Conservation (phyloP, 768 basidiomycete species). For the Amylocystis lapponica region DNA sequence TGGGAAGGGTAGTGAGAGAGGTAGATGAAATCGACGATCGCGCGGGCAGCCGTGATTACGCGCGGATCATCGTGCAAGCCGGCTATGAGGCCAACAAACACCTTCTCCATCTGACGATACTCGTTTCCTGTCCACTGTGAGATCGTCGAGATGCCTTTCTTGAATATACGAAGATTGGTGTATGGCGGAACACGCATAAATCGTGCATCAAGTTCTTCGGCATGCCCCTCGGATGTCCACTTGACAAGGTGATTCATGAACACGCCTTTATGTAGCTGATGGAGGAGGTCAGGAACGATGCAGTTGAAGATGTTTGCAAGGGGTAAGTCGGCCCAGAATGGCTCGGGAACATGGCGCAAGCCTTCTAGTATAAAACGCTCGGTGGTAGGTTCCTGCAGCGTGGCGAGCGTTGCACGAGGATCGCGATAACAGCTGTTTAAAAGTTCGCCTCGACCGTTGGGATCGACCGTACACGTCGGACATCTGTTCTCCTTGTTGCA, state of each 20-base stretch:
- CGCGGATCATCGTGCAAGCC: constrained; percentile 4
- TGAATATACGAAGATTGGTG: constrained; percentile 33
- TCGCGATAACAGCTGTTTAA: constrained; percentile 3
- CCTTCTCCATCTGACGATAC: constrained; percentile 26
- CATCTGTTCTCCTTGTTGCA: constrained; percentile 19
- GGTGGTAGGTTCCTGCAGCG: neutral
- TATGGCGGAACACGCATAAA: constrained; percentile 27
- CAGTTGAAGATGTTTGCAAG: constrained; percentile 10
- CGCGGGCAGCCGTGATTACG: constrained; percentile 5
- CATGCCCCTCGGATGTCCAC: constrained; percentile 17
- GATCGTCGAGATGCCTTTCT: constrained; percentile 21
- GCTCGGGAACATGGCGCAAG: constrained; percentile 9
- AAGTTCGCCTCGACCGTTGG: constrained; percentile 15
- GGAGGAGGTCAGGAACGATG: no score
- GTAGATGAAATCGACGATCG: constrained; percentile 23
- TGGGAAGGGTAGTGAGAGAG: constrained; percentile 13
- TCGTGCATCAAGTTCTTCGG: constrained; percentile 32
- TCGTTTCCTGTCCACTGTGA: constrained; percentile 41
- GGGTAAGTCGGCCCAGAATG: constrained; percentile 4
- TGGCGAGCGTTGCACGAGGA: neutral
- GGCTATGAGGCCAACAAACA: constrained; percentile 22
- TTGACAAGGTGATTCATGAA: constrained; percentile 33
- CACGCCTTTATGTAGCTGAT: constrained; percentile 41
- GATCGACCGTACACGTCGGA: constrained; percentile 21
- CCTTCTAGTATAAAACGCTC: constrained; percentile 15